A percentile compares a stretch with the other conserved stretches of the same genome.
These are phyloP conservation scores for Populus alba DNA, from an alignment of 345 rosid species.

Conservation along the genomic window DNA sequence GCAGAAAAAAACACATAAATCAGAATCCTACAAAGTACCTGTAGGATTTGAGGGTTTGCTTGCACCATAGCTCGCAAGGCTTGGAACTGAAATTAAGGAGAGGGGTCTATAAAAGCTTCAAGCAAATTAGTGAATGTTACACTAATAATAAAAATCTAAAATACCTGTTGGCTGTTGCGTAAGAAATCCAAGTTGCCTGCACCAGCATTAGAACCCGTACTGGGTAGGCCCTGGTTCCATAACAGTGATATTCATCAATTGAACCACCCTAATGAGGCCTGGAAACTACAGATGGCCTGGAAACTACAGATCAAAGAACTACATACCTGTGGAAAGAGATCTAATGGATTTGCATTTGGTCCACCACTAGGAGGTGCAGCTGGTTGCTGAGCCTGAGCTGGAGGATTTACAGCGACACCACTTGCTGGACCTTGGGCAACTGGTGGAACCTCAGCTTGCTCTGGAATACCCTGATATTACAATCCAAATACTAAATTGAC, in stretches of 20 bases:
- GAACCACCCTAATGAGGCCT: not conserved
- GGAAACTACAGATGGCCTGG: not conserved
- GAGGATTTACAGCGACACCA: slow-evolving; percentile 17
- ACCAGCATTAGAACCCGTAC: slow-evolving; percentile 14
- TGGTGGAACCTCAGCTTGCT: slow-evolving; percentile 25
- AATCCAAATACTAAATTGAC: not conserved
- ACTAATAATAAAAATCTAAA: not conserved
- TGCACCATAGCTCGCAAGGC: slow-evolving; percentile 46
- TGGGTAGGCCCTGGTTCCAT: slow-evolving; percentile 21
- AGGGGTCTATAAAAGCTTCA: not conserved
- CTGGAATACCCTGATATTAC: slow-evolving; percentile 25
- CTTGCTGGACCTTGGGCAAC: slow-evolving; percentile 17
- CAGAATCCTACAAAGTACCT: slow-evolving; percentile 17
- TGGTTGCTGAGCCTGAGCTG: slow-evolving; percentile 13
- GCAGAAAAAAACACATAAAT: not conserved
- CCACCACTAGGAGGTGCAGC: slow-evolving; percentile 4
- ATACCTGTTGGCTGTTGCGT: slow-evolving; percentile 33
- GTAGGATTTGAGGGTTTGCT: slow-evolving; percentile 44
- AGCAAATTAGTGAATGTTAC: not conserved
- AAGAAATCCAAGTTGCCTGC: slow-evolving; percentile 28
- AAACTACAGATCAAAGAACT: not conserved
- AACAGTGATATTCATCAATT: not conserved
- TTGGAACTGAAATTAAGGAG: slow-evolving; percentile 30
- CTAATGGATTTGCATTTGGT: slow-evolving; percentile 32
- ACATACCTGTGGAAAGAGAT: slow-evolving; percentile 30